Evolutionary conservation across 192 early-diverging fungal genomes (phyloP).

Genomic region (Spizellomyces sp.): DNA sequence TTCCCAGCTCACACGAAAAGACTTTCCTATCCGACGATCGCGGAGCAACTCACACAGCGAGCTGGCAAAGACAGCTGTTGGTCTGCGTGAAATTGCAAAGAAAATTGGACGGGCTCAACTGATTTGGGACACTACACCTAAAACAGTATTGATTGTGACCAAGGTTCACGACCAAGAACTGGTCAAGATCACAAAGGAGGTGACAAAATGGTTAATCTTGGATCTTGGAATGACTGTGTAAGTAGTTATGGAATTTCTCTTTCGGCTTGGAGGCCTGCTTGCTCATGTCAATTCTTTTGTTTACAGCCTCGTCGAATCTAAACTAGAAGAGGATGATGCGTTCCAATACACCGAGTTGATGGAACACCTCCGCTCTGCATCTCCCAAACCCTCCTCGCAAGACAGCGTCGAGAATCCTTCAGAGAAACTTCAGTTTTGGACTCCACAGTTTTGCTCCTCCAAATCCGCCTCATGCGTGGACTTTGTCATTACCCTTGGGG

Average conservation of each 20-base stretch:
- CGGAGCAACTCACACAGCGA: slow-evolving; percentile 35
- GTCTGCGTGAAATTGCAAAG: slow-evolving; percentile 52
- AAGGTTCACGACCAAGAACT: slow-evolving; percentile 47
- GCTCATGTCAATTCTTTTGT: too few species aligned
- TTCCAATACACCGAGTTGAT: slow-evolving; percentile 9
- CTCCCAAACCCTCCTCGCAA: background rate
- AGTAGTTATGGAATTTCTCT: too few species aligned
- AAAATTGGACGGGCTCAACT: slow-evolving; percentile 55
- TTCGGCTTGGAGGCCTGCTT: too few species aligned
- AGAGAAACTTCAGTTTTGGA: slow-evolving; percentile 22
- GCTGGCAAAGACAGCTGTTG: slow-evolving; percentile 54
- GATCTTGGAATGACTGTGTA: slow-evolving; percentile 41
- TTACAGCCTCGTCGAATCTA: slow-evolving; percentile 27
- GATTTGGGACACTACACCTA: slow-evolving; percentile 48
- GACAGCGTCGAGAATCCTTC: background rate
- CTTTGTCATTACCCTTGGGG: slow-evolving; percentile 93
- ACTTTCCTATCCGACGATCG: slow-evolving; percentile 8
- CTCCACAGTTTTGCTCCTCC: slow-evolving; percentile 18
- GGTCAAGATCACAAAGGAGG: slow-evolving; percentile 36
- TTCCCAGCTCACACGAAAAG: background rate
- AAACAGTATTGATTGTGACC: slow-evolving; percentile 49
- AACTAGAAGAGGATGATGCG: slow-evolving; percentile 31
- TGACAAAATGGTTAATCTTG: slow-evolving; percentile 43
- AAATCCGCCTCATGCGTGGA: slow-evolving; percentile 51
- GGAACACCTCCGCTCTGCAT: slow-evolving; percentile 8